Conservation (phyloP, 2,329 filamentous ascomycete species). For the Mycosphaerella sp. region DNA sequence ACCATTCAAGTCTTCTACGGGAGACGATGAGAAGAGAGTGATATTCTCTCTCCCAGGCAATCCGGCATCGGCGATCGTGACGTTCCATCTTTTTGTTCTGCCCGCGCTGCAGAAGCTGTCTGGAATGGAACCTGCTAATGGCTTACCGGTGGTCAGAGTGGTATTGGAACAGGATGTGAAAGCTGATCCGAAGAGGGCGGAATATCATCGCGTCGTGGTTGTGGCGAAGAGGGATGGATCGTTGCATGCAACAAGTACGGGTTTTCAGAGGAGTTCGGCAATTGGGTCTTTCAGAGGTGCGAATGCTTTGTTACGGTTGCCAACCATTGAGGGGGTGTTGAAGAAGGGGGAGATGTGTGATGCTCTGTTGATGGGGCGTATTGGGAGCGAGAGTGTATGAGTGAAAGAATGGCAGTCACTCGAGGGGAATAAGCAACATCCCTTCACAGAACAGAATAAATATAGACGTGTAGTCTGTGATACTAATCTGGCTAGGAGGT, state of each 20-base stretch:
- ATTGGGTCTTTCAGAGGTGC: constrained; percentile 85
- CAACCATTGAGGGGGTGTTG: constrained; percentile 56
- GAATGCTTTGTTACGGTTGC: constrained; percentile 77
- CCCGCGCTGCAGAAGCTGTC: constrained; percentile 73
- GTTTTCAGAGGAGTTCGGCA: constrained; percentile 79
- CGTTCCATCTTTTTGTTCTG: constrained; percentile 88
- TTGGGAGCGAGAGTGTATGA: constrained; percentile 32
- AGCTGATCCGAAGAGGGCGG: constrained; percentile 67
- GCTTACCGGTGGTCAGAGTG: constrained; percentile 67
- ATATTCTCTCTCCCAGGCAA: constrained; percentile 93
- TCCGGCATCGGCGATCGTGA: constrained; percentile 86
- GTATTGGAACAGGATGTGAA: constrained; percentile 64
- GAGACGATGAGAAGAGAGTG: constrained; percentile 57
- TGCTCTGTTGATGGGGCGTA: constrained; percentile 67
- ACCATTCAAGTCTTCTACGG: constrained; percentile 50
- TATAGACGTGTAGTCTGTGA: too few relatives aligned
- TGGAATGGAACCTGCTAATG: constrained; percentile 56
- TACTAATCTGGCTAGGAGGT: too few relatives aligned
- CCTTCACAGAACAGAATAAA: too few relatives aligned
- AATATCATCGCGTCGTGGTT: constrained; percentile 85
- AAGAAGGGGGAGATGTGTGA: constrained; percentile 65
- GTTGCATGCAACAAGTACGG: constrained; percentile 73
- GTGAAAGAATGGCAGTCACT: too few relatives aligned
- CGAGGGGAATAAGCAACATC: too few relatives aligned
- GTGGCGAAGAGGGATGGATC: constrained; percentile 56